Base-by-base conservation (phyloP, 2,329 filamentous ascomycete species). In the Alternaria sp. region DNA sequence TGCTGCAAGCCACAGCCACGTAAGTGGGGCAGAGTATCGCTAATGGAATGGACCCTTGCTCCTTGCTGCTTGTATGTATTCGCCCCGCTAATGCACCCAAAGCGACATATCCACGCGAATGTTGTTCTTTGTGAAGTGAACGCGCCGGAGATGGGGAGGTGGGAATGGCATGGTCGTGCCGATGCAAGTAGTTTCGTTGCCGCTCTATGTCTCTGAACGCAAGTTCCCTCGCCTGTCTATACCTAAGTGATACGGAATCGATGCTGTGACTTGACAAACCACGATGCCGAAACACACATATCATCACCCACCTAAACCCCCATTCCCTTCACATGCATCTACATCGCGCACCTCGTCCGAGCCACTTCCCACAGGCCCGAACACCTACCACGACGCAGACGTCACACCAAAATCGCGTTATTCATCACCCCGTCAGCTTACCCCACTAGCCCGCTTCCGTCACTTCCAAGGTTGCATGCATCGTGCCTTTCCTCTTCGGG, bases 401-500 rank as follows among this genome's bases (percentile, higher is more conserved):
- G 21, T 46, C 26, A 21, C 15, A 46, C 4, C 19, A 19, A 0
- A 3, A 4, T 1, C 2, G 43, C 5, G 25, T 61, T 61, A 57
- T 57, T 57, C 54, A 61, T n/a, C 58, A 19, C 3, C 28, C 36
- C 21, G 11, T 49, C 58, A 57, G 52, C 58, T 57, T 57, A 32
- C 25, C n/a, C 49, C 12, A 13, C 17, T 30, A 21, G 6, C 43
- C 36, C 17, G n/a, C n/a, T n/a, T n/a, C n/a, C n/a, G n/a, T n/a
- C n/a, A n/a, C n/a, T n/a, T n/a, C n/a, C n/a, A n/a, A n/a, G n/a
- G n/a, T n/a, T 30, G 28, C 21, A 23, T 36, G 32, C 54, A 56
- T 49, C 32, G 28, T 44, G 45, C 25, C 12, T 56, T 57, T 49
- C 32, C 58, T 13, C 2, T 32, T 56, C 3, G 4, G 32, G 51